phyloP scores from a whole-genome alignment of 75 land plant species.

The Ceratopteris richardii region DNA sequence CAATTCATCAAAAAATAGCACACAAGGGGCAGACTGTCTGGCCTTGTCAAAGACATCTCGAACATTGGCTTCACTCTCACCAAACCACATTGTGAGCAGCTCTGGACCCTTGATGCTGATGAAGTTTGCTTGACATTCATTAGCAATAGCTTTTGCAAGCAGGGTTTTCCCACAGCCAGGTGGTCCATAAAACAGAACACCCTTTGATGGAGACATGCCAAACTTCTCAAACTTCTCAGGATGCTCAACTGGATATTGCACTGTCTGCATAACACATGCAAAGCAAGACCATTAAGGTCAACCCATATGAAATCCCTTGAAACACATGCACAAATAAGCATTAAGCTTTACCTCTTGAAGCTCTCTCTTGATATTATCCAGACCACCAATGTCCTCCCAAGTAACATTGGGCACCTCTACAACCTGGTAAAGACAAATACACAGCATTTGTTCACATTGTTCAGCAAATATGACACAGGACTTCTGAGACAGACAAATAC shows the following conservation, averaged over 20 bases:
- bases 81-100: constrained; percentile 30
- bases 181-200: constrained; percentile 56
- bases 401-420: constrained; percentile 77
- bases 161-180: constrained; percentile 32
- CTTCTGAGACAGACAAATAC: not conserved
- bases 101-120: constrained; percentile 29
- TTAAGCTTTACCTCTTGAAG: constrained; percentile 56
- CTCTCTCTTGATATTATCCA: constrained; percentile 81
- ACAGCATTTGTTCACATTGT: no score
- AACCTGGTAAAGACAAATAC: constrained; percentile 26
- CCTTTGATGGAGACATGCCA: constrained; percentile 87
- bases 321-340: not conserved
- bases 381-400: constrained; percentile 84
- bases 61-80: constrained; percentile 30
- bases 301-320: not conserved
- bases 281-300: constrained; percentile 11
- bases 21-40: constrained; percentile 28
- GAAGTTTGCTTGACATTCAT: constrained; percentile 30
- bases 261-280: constrained; percentile 41
- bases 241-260: constrained; percentile 75
- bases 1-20: constrained; percentile 29
- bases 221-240: constrained; percentile 80
- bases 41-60: constrained; percentile 29
- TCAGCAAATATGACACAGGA: not conserved
- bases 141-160: constrained; percentile 29